Percentiles rank a stretch among this genome's conserved stretches.
Evolutionary conservation across 1,284 basidiomycete species (phyloP).

Genomic region (Malassezia caprae): DNA sequence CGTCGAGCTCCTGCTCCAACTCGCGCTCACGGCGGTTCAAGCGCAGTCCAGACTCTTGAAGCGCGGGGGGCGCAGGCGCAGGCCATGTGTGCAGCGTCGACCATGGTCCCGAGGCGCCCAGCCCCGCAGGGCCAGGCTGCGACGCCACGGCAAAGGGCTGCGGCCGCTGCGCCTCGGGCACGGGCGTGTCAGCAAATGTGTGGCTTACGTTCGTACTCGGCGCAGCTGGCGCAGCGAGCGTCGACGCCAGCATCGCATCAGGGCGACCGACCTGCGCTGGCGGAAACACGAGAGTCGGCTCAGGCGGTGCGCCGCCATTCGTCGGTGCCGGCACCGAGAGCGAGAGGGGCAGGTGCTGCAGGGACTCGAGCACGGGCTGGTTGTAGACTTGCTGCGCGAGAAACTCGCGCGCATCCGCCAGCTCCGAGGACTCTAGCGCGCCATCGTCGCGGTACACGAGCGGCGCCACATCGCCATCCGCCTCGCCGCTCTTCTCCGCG

Average conservation of each 20-base stretch:
- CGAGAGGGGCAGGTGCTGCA: conserved; percentile 17
- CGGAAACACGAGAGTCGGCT: conserved; percentile 13
- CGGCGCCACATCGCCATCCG: not conserved
- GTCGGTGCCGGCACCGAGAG: not conserved
- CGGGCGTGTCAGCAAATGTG: conserved; percentile 1
- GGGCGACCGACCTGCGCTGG: conserved; percentile 12
- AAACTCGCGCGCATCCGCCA: conserved; percentile 26
- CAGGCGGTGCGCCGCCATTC: not conserved
- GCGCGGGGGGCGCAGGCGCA: conserved; percentile 21
- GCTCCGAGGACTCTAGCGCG: conserved; percentile 25
- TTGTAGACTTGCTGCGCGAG: conserved; percentile 23
- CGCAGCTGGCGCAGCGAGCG: not conserved
- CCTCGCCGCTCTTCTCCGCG: not conserved
- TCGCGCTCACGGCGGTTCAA: conserved; percentile 33
- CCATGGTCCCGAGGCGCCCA: not conserved
- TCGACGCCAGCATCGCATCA: conserved; percentile 21
- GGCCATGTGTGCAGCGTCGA: conserved; percentile 5
- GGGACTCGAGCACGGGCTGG: conserved; percentile 29
- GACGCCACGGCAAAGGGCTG: conserved; percentile 8
- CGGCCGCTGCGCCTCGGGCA: not conserved
- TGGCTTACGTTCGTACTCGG: conserved; percentile 17
- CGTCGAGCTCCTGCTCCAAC: conserved; percentile 30
- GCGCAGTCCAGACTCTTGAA: conserved; percentile 25
- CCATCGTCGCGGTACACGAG: conserved; percentile 27
- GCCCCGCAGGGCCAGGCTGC: not conserved